These are phyloP conservation scores for Peronospora destructor DNA, from an alignment of 352 stramenopile species.

Conservation along the genomic window DNA sequence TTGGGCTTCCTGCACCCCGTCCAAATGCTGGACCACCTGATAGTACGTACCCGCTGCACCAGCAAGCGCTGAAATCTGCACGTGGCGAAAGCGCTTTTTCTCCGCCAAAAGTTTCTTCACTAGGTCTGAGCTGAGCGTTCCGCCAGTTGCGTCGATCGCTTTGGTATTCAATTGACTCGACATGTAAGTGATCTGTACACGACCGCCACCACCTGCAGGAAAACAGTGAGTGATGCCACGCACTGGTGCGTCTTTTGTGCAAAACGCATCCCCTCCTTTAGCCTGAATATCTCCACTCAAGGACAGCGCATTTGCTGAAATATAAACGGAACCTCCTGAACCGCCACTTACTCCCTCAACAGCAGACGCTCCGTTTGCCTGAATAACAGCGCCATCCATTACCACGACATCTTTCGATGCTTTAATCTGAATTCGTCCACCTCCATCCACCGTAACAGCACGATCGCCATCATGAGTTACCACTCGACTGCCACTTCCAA, in stretches of 20 bases:
- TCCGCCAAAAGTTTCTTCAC: constrained; percentile 24
- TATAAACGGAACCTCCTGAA: constrained; percentile 47
- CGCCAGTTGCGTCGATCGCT: constrained; percentile 50
- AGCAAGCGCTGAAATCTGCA: constrained; percentile 38
- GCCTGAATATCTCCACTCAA: constrained; percentile 39
- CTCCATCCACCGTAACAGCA: constrained; percentile 27
- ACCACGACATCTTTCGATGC: constrained; percentile 64
- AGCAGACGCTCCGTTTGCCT: constrained; percentile 42
- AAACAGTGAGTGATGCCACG: constrained; percentile 37
- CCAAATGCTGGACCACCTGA: constrained; percentile 45
- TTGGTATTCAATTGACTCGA: constrained; percentile 56
- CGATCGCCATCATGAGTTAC: constrained; percentile 5
- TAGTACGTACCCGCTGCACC: constrained; percentile 57
- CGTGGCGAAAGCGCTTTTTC: constrained; percentile 28
- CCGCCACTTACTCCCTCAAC: constrained; percentile 37
- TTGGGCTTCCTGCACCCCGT: constrained; percentile 40
- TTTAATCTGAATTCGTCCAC: constrained; percentile 54
- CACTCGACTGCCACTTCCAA: constrained; percentile 40
- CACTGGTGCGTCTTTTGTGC: constrained; percentile 21
- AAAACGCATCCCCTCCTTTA: constrained; percentile 47
- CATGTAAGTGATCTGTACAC: constrained; percentile 59
- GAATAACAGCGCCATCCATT: constrained; percentile 43
- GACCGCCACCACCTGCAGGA: constrained; percentile 52
- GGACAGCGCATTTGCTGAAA: constrained; percentile 43
- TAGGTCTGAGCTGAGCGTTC: constrained; percentile 20